Evolutionary conservation across 441 rosid species (phyloP), one percentile per base, ranked within the genome.

Genomic region (Eruca vesicaria): DNA sequence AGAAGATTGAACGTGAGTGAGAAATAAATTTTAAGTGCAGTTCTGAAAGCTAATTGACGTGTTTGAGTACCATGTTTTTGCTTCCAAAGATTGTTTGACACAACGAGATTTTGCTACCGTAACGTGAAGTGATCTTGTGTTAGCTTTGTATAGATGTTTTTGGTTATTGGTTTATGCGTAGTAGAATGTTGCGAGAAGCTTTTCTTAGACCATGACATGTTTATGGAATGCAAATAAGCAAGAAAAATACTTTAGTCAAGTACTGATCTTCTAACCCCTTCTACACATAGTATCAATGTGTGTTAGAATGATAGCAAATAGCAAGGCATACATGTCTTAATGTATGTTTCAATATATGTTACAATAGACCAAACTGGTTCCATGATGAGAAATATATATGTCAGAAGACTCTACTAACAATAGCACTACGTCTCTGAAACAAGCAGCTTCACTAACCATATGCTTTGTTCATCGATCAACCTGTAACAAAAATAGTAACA

Each of bases 1-100:
- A 71, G 59, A 77, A 71, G 80, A 77, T 4, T 66, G 64, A 77
- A 36, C 45, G 80, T 29, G 80, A 66, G 48, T 77, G 62, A 71
- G 26, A 45, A 23, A 12, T 14, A 64, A 33, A 1, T 7, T 45
- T 15, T 8, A 59, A 56, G 62, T 32, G 21, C 63, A 5, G 2
- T 23, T 59, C 76, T 58, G 53, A 58, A 32, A 45, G 63, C 63
- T 65, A 71, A 71, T 57, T 64, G 15, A 35, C 57, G 57, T 75
- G 15, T 68, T 15, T 67, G 41, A 61, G 55, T 69, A 57, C 69
- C 23, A 53, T 69, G 60, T 53, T 66, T 67, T 59, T 74, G 43
- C 63, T 53, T 62, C 26, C 14, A 6, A 2, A 26, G 15, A 66
- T 35, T 53, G 20, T 75, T 41, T 50, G 11, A 69, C 59, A 38